Percentiles rank a stretch among this genome's conserved stretches.
These are phyloP conservation scores for Russula vinacea DNA, from an alignment of 768 basidiomycete genomes.

Conservation along the genomic window DNA sequence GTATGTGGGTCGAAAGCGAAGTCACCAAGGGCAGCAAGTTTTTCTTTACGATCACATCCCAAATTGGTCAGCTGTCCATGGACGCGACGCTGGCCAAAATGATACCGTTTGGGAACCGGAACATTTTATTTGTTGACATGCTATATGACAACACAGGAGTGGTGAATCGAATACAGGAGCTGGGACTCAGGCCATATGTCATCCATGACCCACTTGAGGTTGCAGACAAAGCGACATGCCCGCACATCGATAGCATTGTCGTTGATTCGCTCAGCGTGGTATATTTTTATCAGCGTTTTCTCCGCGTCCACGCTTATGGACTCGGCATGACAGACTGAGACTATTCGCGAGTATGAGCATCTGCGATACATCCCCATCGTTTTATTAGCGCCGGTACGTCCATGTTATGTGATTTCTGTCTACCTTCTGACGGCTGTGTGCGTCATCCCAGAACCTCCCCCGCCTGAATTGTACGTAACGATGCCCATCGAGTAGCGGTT, in stretches of 20 bases:
- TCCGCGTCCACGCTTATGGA: conserved; percentile 5
- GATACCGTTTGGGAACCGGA: conserved; percentile 80
- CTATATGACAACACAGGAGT: conserved; percentile 72
- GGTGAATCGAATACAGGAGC: conserved; percentile 68
- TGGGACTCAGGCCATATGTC: conserved; percentile 74
- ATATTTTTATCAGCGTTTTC: conserved; percentile 37
- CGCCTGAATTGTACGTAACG: conserved; percentile 63
- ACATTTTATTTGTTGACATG: conserved; percentile 91
- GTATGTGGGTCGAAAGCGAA: conserved; percentile 98
- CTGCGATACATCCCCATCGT: conserved; percentile 96
- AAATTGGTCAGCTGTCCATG: conserved; percentile 70
- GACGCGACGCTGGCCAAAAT: conserved; percentile 76
- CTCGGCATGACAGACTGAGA: conserved; percentile 62
- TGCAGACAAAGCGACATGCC: conserved; percentile 73
- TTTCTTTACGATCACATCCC: conserved; percentile 93
- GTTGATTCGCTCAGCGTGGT: conserved; percentile 87
- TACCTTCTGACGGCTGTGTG: conserved; percentile 11
- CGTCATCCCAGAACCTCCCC: conserved; percentile 51
- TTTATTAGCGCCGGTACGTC: conserved; percentile 66
- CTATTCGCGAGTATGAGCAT: conserved; percentile 87
- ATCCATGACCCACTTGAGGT: conserved; percentile 80
- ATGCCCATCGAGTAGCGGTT: conserved; percentile 23
- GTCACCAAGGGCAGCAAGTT: conserved; percentile 90
- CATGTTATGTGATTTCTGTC: not conserved
- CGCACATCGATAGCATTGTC: conserved; percentile 92